Conservation (phyloP, 2,329 filamentous ascomycete genomes). For the Stachybotrys echinatus region DNA sequence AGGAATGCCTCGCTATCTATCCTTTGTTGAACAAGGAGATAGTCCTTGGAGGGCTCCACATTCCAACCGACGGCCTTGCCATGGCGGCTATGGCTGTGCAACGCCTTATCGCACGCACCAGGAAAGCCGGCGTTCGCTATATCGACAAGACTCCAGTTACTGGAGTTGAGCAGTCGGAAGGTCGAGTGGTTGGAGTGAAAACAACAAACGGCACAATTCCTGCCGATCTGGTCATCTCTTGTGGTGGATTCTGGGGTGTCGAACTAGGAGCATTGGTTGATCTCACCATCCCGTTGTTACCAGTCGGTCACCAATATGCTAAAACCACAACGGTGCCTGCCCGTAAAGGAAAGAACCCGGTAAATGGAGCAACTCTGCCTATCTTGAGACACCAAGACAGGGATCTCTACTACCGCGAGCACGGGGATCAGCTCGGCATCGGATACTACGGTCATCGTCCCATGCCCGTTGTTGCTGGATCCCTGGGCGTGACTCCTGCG, state of each 20-base stretch:
- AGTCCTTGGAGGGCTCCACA: constrained; percentile 54
- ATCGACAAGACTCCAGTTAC: constrained; percentile 51
- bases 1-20: constrained; percentile 49
- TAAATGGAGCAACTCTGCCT: constrained; percentile 46
- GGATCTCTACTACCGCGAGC: constrained; percentile 60
- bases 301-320: constrained; percentile 58
- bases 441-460: constrained; percentile 60
- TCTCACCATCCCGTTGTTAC: constrained; percentile 51
- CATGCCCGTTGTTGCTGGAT: constrained; percentile 52
- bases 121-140: constrained; percentile 53
- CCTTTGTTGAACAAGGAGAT: constrained; percentile 47
- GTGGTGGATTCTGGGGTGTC: constrained; percentile 62
- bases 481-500: constrained; percentile 45
- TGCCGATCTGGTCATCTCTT: constrained; percentile 58
- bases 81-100: constrained; percentile 57
- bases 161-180: constrained; percentile 43
- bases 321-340: constrained; percentile 51
- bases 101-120: constrained; percentile 52
- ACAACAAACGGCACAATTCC: constrained; percentile 43
- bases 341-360: constrained; percentile 27
- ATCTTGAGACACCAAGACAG: constrained; percentile 60
- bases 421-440: constrained; percentile 57
- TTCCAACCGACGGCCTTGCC: constrained; percentile 56
- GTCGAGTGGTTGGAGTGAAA: constrained; percentile 50
- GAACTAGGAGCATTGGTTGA: constrained; percentile 59